Evolutionary conservation across 192 early-diverging fungal species (phyloP).

Genomic region (Coemansia sp.): DNA sequence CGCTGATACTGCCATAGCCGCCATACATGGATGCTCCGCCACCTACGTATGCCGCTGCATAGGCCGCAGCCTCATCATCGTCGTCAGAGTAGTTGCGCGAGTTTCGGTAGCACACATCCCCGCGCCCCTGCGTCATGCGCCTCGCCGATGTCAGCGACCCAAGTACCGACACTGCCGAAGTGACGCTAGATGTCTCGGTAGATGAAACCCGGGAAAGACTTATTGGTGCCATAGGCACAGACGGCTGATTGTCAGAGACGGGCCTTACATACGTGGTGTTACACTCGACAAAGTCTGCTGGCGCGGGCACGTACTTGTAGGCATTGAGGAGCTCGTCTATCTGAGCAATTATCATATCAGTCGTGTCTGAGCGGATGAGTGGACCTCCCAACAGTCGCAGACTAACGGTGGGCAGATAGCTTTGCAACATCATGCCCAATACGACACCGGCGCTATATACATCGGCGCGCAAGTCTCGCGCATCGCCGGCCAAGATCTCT

Average conservation of each 20-base stretch:
- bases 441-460: constrained; percentile 71
- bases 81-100: constrained; percentile 36
- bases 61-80: constrained; percentile 40
- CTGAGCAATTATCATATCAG: constrained; percentile 59
- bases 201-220: not conserved
- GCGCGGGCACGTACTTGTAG: constrained; percentile 36
- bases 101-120: constrained; percentile 20
- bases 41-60: constrained; percentile 38
- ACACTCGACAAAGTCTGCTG: constrained; percentile 32
- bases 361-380: constrained; percentile 67
- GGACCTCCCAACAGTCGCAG: constrained; percentile 72
- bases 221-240: not conserved
- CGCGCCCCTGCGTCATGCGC: constrained; percentile 4
- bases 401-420: constrained; percentile 63
- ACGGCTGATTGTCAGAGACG: not conserved
- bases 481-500: constrained; percentile 53
- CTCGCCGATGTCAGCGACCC: not conserved
- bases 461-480: constrained; percentile 58
- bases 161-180: not conserved
- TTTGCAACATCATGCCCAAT: constrained; percentile 74
- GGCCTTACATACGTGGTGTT: constrained; percentile 20
- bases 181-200: not conserved
- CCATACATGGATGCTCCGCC: constrained; percentile 33
- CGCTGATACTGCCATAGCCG: constrained; percentile 33
- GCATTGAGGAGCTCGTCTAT: constrained; percentile 58